Evolutionary conservation across 2,329 filamentous ascomycete genomes (phyloP), one percentile per base, ranked within the genome.

Genomic region (Paraphaeosphaeria sporulosa): DNA sequence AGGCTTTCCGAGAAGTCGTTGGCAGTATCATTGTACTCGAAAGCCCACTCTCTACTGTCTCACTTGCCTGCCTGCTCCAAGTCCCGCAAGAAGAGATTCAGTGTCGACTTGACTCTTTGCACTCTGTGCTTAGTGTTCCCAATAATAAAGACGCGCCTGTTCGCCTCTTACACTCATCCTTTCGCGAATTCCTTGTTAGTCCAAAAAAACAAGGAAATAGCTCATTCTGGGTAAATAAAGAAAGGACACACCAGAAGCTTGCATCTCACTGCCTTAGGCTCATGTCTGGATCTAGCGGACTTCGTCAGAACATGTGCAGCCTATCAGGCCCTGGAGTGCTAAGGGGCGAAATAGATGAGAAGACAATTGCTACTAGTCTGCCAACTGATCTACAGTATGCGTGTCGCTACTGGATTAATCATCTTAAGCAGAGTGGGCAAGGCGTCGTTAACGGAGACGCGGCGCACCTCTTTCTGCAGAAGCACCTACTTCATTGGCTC

Each of bases 401-500:
- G 7, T 71, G 67, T 62, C 69, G 66, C 1, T 79, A 81, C 61
- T 83, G 78, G 79, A 0, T 59, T 1, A 30, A 44, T 56, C 62
- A 68, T 63, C 61, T 68, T 15, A 32, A 63, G 61, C 57, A 69
- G 32, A 73, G 63, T 46, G 63, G n/a, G n/a, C n/a, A n/a, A n/a
- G 66, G 54, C 23, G 7, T 47, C 25, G 13, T 30, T 36, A 66
- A 78, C 55, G 59, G 61, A 21, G 66, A 71, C 47, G 25, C 65
- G 32, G 69, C 73, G 4, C 62, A 80, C 53, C 1, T 53, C 0
- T 83, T 83, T 61, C 64, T 83, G 4, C 59, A 68, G 15, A 9
- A 61, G 15, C 75, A 81, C 25, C 70, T 82, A 52, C 77, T 83
- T 2, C 68, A 82, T 55, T 83, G 79, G 80, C 66, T 84, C 3